Percentiles rank a stretch among this genome's conserved stretches.
Evolutionary conservation across 805 yeast genomes (phyloP).

Genomic region (Teunomyces stri): DNA sequence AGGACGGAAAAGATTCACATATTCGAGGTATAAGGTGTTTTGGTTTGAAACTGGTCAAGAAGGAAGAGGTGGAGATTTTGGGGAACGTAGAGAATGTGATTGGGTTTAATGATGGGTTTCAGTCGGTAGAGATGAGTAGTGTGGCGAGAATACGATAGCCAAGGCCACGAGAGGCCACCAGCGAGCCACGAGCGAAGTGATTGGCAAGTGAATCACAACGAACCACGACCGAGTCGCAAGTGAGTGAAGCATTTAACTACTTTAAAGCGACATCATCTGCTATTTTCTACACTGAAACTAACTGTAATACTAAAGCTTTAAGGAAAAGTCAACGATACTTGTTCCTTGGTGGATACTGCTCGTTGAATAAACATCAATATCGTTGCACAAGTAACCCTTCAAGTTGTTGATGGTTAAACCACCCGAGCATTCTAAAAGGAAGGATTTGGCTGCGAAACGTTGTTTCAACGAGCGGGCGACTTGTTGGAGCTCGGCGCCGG

Average conservation of each 20-base stretch:
- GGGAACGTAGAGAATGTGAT: conserved; percentile 36
- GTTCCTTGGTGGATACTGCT: conserved; percentile 92
- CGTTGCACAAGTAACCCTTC: conserved; percentile 62
- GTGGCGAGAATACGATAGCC: conserved; percentile 36
- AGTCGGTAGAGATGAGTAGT: conserved; percentile 35
- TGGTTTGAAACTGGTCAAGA: conserved; percentile 34
- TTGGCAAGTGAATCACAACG: too few species aligned
- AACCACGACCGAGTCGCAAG: too few species aligned
- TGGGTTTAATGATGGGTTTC: conserved; percentile 44
- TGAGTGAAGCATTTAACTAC: too few species aligned
- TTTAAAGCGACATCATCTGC: too few species aligned
- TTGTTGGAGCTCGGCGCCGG: conserved; percentile 56
- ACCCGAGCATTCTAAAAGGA: conserved; percentile 87
- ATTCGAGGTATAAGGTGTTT: conserved; percentile 68
- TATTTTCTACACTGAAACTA: not conserved
- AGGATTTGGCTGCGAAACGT: conserved; percentile 50
- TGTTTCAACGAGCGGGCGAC: conserved; percentile 65
- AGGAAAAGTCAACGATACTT: conserved; percentile 75
- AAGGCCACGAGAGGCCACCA: too few species aligned
- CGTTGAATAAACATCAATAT: conserved; percentile 87
- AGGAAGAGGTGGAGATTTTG: conserved; percentile 15
- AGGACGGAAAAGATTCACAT: conserved; percentile 95
- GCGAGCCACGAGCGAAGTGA: too few species aligned
- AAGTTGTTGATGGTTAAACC: conserved; percentile 77
- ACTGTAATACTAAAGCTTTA: conserved; percentile 51